phyloP scores from a whole-genome alignment of 805 yeast genomes.

The Brettanomyces bruxellensis region DNA sequence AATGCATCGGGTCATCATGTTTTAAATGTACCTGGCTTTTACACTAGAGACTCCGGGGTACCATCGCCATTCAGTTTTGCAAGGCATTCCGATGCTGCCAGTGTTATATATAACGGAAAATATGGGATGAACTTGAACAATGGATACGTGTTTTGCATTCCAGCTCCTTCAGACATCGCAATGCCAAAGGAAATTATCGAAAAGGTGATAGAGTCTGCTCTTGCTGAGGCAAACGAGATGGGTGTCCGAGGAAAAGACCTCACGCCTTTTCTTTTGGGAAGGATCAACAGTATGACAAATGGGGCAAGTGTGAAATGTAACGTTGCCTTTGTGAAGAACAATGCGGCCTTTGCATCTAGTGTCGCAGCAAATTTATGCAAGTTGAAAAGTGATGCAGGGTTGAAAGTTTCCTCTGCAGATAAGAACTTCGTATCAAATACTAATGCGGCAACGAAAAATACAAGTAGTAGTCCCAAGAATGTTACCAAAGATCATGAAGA shows the following conservation, averaged over 20 bases:
- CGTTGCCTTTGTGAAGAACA: slow-evolving; percentile 66
- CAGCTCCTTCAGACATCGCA: slow-evolving; percentile 64
- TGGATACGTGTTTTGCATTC: slow-evolving; percentile 76
- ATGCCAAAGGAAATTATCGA: slow-evolving; percentile 44
- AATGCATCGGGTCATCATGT: slow-evolving; percentile 35
- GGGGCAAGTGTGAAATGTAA: slow-evolving; percentile 68
- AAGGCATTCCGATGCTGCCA: slow-evolving; percentile 52
- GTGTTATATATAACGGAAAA: slow-evolving; percentile 40
- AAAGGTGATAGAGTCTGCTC: slow-evolving; percentile 49
- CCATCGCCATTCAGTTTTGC: slow-evolving; percentile 57
- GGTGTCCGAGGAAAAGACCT: slow-evolving; percentile 63
- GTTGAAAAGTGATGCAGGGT: slow-evolving; percentile 18
- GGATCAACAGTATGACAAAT: slow-evolving; percentile 56
- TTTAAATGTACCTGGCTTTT: slow-evolving; percentile 65
- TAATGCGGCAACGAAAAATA: too few species aligned
- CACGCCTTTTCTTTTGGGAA: slow-evolving; percentile 68
- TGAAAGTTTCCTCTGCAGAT: too few species aligned
- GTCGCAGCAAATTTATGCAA: slow-evolving; percentile 49
- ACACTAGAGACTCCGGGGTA: slow-evolving; percentile 67
- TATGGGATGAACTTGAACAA: slow-evolving; percentile 41
- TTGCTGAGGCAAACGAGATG: slow-evolving; percentile 38
- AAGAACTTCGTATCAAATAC: too few species aligned
- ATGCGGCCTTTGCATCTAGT: slow-evolving; percentile 58
- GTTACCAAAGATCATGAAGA: too few species aligned
- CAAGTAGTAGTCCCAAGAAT: too few species aligned